Conservation (phyloP, 805 yeast species). For the Ascoidea asiatica region DNA sequence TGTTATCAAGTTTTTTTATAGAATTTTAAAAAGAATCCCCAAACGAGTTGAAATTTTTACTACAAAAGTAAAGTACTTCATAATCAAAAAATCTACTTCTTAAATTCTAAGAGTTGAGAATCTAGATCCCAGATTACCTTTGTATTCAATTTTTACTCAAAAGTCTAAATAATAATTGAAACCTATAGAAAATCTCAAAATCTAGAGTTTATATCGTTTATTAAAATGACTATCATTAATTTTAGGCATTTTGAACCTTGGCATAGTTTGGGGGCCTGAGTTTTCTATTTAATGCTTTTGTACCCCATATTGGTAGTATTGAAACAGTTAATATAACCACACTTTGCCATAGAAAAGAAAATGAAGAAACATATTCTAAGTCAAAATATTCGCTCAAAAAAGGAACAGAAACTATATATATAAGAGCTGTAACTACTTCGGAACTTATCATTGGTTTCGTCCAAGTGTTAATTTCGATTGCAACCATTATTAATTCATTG, state of each 20-base stretch:
- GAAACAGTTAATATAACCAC: slow-evolving; percentile 53
- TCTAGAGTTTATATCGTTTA: slow-evolving; percentile 7
- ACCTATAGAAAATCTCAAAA: not conserved
- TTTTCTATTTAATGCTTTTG: slow-evolving; percentile 58
- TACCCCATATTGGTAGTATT: slow-evolving; percentile 81
- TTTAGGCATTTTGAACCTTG: slow-evolving; percentile 61
- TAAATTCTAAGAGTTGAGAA: too few relatives aligned
- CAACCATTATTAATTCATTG: slow-evolving; percentile 90
- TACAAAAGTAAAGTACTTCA: too few relatives aligned
- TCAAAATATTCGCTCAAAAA: slow-evolving; percentile 81
- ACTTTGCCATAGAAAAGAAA: slow-evolving; percentile 58
- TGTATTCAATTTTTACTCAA: too few relatives aligned
- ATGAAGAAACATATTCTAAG: slow-evolving; percentile 41
- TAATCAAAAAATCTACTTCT: too few relatives aligned
- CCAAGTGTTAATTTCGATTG: slow-evolving; percentile 89
- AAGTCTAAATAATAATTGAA: too few relatives aligned
- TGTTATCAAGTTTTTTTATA: too few relatives aligned
- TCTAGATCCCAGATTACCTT: too few relatives aligned
- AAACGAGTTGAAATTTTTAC: too few relatives aligned
- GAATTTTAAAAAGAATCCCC: too few relatives aligned
- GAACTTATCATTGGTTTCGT: slow-evolving; percentile 60
- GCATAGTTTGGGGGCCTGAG: slow-evolving; percentile 93
- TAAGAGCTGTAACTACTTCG: slow-evolving; percentile 52
- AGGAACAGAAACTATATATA: slow-evolving; percentile 70
- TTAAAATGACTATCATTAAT: slow-evolving; percentile 20